phyloP scores from a whole-genome alignment of 2,329 filamentous ascomycete species.

The Alternaria gansuensis region DNA sequence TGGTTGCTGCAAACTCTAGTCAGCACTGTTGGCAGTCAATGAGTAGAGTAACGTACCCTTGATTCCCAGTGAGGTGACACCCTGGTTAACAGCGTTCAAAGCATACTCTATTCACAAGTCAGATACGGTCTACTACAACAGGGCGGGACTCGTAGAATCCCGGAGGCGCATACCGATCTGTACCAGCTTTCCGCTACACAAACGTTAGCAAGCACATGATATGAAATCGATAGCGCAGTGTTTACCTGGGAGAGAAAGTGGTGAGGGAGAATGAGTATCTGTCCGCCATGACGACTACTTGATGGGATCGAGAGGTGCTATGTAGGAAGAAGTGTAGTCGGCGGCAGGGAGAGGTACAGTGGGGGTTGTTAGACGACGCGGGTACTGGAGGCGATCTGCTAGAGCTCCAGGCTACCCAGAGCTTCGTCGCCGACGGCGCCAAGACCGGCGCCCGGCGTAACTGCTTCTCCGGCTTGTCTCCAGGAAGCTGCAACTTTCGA shows the following conservation, averaged over 20 bases:
- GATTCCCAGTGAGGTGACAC: conserved; percentile 97
- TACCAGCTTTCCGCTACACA: conserved; percentile 89
- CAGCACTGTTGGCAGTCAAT: conserved; percentile 11
- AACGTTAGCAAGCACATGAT: conserved; percentile 57
- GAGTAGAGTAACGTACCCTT: conserved; percentile 71
- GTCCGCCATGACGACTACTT: conserved; percentile 77
- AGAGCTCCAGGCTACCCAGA: conserved; percentile 49
- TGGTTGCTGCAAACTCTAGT: conserved; percentile 74
- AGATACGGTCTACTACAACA: conserved; percentile 22
- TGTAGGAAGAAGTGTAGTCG: conserved; percentile 9
- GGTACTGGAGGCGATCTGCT: conserved; percentile 36
- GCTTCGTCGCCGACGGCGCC: conserved; percentile 27
- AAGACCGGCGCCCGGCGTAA: conserved; percentile 31
- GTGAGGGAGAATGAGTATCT: conserved; percentile 99
- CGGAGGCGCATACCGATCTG: conserved; percentile 81
- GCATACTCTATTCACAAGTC: conserved; percentile 80
- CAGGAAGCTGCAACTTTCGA: conserved; percentile 15
- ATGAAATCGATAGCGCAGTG: conserved; percentile 31
- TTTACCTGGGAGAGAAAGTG: conserved; percentile 98
- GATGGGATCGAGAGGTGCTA: conserved; percentile 4
- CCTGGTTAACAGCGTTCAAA: conserved; percentile 98
- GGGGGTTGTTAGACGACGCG: conserved; percentile 25
- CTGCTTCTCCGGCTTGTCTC: conserved; percentile 20
- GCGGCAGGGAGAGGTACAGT: conserved; percentile 16
- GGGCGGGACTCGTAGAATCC: not conserved